Percentiles rank a stretch among this genome's conserved stretches.
These are phyloP conservation scores for Candida berthetii DNA, from an alignment of 805 yeast species.

Conservation along the genomic window DNA sequence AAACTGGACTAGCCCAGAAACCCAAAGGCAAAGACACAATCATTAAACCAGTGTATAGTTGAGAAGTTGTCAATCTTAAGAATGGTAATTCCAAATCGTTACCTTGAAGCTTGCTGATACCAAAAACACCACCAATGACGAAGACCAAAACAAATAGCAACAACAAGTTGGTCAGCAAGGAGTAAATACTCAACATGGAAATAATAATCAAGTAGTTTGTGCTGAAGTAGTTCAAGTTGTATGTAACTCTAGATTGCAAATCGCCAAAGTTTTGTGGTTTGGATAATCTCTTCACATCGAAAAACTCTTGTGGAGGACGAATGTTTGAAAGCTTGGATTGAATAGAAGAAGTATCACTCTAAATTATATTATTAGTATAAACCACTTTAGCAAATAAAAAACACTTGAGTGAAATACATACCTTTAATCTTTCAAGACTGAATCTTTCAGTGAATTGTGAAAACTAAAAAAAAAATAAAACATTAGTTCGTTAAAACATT, in stretches of 20 bases:
- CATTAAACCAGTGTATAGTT: slow-evolving; percentile 77
- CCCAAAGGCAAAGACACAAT: slow-evolving; percentile 77
- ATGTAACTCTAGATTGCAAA: slow-evolving; percentile 80
- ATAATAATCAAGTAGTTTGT: slow-evolving; percentile 80
- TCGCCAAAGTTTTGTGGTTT: slow-evolving; percentile 90
- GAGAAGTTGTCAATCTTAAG: slow-evolving; percentile 64
- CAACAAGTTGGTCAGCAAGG: slow-evolving; percentile 79
- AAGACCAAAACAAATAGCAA: slow-evolving; percentile 77
- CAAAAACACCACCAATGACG: slow-evolving; percentile 67
- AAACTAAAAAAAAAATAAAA: slow-evolving; percentile 19
- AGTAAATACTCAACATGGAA: slow-evolving; percentile 69
- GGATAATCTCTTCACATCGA: slow-evolving; percentile 82
- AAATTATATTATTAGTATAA: slow-evolving; percentile 9
- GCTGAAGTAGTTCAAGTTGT: slow-evolving; percentile 80
- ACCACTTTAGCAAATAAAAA: background rate
- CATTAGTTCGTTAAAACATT: background rate
- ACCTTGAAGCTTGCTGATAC: slow-evolving; percentile 76
- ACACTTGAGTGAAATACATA: slow-evolving; percentile 12
- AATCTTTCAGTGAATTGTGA: slow-evolving; percentile 40
- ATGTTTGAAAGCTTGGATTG: slow-evolving; percentile 64
- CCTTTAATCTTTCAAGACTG: slow-evolving; percentile 41
- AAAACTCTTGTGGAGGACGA: slow-evolving; percentile 89
- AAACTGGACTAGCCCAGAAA: slow-evolving; percentile 81
- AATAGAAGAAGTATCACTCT: slow-evolving; percentile 44
- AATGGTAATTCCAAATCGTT: slow-evolving; percentile 72